phyloP scores from a whole-genome alignment of 2,329 filamentous ascomycete species.

The Colletotrichum sp. region DNA sequence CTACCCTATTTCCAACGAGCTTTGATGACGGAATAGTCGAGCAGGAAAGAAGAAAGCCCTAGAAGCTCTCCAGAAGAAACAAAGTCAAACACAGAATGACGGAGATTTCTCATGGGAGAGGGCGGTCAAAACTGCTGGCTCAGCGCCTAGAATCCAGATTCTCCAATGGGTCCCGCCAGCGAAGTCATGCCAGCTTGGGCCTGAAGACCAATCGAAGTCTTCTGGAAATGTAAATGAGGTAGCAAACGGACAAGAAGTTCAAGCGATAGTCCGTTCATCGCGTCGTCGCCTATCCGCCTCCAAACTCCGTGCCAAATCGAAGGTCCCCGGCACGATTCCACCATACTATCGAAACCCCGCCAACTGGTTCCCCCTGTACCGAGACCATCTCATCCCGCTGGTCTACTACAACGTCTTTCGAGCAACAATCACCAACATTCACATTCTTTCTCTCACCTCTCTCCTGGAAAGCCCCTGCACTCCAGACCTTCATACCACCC shows the following conservation, averaged over 20 bases:
- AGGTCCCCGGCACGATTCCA: not conserved
- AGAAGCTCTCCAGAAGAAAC: not conserved
- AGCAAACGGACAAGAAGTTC: not conserved
- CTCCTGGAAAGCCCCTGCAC: constrained; percentile 22
- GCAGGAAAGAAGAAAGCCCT: constrained; percentile 16
- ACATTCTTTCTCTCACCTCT: constrained; percentile 29
- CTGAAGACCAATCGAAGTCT: not conserved
- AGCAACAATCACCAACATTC: constrained; percentile 35
- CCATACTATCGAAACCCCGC: not conserved
- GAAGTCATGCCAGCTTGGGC: not conserved
- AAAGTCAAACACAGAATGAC: not conserved
- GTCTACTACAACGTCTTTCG: constrained; percentile 43
- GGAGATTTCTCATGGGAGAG: not conserved
- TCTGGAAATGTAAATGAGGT: not conserved
- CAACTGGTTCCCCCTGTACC: constrained; percentile 25
- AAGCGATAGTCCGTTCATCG: not conserved
- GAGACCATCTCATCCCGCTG: constrained; percentile 36
- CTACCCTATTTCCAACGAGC: rapidly evolving
- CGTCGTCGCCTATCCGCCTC: not conserved
- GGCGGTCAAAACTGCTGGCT: not conserved
- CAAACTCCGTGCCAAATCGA: not conserved
- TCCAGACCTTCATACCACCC: constrained; percentile 17
- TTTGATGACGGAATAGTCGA: not conserved
- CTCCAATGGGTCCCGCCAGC: not conserved
- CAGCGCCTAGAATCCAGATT: not conserved